Conservation (phyloP, 2,329 filamentous ascomycete species). For the Microdochium bolleyi region DNA sequence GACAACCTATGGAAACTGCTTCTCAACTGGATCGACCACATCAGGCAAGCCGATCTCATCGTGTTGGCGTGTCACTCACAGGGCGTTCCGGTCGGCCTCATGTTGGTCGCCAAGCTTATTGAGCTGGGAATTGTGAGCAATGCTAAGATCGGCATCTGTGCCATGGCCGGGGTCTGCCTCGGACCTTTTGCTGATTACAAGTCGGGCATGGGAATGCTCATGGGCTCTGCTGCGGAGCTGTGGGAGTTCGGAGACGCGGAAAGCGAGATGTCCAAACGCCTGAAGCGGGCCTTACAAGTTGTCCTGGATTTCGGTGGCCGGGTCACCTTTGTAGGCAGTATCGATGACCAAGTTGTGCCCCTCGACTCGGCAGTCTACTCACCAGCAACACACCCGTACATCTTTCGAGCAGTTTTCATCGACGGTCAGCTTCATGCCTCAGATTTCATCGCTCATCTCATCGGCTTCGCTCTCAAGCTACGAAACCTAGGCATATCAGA, state of each 20-base stretch:
- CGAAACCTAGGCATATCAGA: conserved; percentile 90
- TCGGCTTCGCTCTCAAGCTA: conserved; percentile 88
- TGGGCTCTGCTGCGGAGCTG: conserved; percentile 84
- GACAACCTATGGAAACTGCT: conserved; percentile 91
- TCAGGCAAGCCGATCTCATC: conserved; percentile 81
- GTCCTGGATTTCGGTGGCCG: conserved; percentile 73
- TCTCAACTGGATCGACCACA: conserved; percentile 88
- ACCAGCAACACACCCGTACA: conserved; percentile 80
- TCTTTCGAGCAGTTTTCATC: conserved; percentile 92
- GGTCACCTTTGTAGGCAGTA: conserved; percentile 84
- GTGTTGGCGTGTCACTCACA: conserved; percentile 93
- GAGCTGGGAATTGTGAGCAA: conserved; percentile 76
- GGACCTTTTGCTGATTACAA: conserved; percentile 92
- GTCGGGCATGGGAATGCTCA: conserved; percentile 75
- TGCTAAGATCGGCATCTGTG: conserved; percentile 77
- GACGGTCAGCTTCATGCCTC: conserved; percentile 87
- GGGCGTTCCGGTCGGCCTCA: conserved; percentile 87
- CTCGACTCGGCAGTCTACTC: conserved; percentile 90
- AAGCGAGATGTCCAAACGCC: conserved; percentile 75
- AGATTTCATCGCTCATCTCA: conserved; percentile 87
- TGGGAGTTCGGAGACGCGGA: conserved; percentile 86
- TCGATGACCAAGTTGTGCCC: conserved; percentile 93
- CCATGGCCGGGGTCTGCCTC: conserved; percentile 80
- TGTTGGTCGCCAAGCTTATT: conserved; percentile 87
- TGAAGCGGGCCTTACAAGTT: conserved; percentile 66